Conservation (phyloP, 225 moss, liverwort and hornwort species). For the Straminergon stramineum region DNA sequence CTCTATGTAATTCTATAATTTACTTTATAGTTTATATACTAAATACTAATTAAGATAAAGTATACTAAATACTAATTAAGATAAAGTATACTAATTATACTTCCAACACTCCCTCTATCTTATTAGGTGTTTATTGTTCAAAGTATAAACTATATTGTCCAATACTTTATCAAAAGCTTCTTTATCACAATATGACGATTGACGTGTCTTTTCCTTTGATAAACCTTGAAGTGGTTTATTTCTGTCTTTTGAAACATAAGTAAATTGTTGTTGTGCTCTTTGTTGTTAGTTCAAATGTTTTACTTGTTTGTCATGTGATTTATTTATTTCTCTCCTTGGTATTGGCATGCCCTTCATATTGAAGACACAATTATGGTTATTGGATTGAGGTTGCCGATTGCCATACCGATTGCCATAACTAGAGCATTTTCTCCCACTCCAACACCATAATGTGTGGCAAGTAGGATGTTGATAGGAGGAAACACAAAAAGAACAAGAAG, state of each 20-base stretch:
- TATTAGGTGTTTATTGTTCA: background rate
- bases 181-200: background rate
- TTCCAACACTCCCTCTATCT: background rate
- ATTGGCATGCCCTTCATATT: background rate
- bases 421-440: background rate
- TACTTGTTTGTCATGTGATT: background rate
- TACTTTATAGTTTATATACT: background rate
- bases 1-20: too few relatives aligned
- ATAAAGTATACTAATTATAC: background rate
- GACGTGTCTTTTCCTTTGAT: background rate
- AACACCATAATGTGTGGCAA: background rate
- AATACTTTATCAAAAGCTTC: background rate
- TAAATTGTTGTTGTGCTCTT: background rate
- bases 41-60: too few relatives aligned
- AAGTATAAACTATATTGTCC: background rate
- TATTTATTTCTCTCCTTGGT: too few relatives aligned
- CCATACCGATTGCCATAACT: too few relatives aligned
- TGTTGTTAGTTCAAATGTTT: background rate
- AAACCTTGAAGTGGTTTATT: background rate
- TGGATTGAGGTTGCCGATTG: background rate
- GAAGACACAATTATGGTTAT: too few relatives aligned
- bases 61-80: background rate
- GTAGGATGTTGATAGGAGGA: background rate
- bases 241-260: background rate
- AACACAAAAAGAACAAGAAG: background rate